Percentiles rank a stretch among this genome's conserved stretches.
These are phyloP conservation scores for Gossypium sturtianum DNA, from an alignment of 345 rosid genomes.

Conservation along the genomic window DNA sequence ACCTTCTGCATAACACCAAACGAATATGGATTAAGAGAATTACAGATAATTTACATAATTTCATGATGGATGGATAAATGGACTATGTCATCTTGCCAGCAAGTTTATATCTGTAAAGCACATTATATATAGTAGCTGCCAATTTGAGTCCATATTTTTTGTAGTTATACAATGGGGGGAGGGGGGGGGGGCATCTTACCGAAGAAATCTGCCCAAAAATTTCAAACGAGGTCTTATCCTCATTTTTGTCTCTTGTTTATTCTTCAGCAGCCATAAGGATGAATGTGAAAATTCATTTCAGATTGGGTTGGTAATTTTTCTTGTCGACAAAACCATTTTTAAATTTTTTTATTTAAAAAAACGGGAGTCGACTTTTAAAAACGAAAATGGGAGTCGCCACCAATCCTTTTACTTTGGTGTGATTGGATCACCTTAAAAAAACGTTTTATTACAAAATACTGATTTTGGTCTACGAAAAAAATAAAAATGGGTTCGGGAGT, in stretches of 20 bases:
- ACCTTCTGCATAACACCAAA: not conserved
- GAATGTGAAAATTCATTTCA: not conserved
- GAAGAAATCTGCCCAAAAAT: not conserved
- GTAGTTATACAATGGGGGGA: not conserved
- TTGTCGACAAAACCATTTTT: too few species aligned
- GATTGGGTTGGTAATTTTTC: too few species aligned
- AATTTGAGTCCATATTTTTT: not conserved
- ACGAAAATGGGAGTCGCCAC: too few species aligned
- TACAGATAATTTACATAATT: not conserved
- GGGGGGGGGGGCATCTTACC: not conserved
- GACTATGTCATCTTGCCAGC: slow-evolving; percentile 14
- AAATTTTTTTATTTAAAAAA: too few species aligned
- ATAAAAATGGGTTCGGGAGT: too few species aligned
- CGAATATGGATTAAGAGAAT: not conserved
- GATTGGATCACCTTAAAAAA: too few species aligned
- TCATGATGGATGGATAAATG: not conserved
- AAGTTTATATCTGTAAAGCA: slow-evolving; percentile 15
- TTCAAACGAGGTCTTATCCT: too few species aligned
- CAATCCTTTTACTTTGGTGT: too few species aligned
- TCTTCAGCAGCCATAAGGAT: not conserved
- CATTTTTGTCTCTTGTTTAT: not conserved
- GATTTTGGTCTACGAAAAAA: too few species aligned
- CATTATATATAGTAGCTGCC: not conserved
- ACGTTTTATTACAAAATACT: too few species aligned
- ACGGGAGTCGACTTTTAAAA: too few species aligned